These are phyloP conservation scores for Medicago lupulina DNA, from an alignment of 306 rosid species.

Conservation along the genomic window DNA sequence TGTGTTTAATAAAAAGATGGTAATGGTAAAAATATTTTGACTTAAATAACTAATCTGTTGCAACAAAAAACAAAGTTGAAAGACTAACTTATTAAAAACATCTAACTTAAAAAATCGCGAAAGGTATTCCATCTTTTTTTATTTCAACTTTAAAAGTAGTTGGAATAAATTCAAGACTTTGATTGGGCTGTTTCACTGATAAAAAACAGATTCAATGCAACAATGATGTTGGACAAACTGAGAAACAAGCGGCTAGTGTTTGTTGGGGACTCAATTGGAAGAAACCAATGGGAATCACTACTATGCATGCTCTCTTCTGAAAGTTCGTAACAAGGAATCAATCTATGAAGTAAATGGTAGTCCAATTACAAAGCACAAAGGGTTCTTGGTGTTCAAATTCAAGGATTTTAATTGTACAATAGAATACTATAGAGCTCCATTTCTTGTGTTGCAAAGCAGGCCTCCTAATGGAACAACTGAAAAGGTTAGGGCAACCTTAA, in stretches of 20 bases:
- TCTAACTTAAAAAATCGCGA: too few species aligned
- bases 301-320: conserved; percentile 89
- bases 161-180: not conserved
- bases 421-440: conserved; percentile 89
- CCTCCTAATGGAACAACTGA: conserved; percentile 56
- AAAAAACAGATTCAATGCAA: conserved; percentile 75
- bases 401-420: conserved; percentile 76
- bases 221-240: conserved; percentile 72
- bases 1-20: too few species aligned
- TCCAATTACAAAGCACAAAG: conserved; percentile 97
- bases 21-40: too few species aligned
- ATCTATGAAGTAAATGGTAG: conserved; percentile 89
- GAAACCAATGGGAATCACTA: conserved; percentile 98
- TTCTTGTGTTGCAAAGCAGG: conserved; percentile 77
- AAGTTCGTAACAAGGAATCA: conserved; percentile 63
- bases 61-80: too few species aligned
- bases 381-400: conserved; percentile 79
- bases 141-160: too few species aligned
- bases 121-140: too few species aligned
- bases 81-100: too few species aligned
- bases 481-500: conserved; percentile 65
- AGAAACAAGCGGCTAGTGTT: conserved; percentile 75
- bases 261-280: conserved; percentile 90
- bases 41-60: too few species aligned
- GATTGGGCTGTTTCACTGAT: not conserved